A percentile compares a stretch with the other conserved stretches of the same genome.
These are phyloP conservation scores for Fusarium temperatum DNA, from an alignment of 2,329 filamentous ascomycete species.

Conservation along the genomic window DNA sequence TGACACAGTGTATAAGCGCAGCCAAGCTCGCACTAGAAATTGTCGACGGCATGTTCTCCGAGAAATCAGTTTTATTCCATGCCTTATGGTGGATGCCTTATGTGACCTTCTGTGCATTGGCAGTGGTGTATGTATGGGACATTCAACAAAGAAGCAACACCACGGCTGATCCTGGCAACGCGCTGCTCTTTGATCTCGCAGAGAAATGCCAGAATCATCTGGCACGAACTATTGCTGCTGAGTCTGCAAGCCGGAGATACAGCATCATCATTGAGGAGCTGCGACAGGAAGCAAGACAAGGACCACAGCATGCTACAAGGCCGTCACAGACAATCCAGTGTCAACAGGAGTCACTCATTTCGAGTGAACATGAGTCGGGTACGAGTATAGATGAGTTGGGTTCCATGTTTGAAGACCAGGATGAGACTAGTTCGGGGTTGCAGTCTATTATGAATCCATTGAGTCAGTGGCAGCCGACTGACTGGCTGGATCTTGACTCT, in stretches of 20 bases:
- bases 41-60: conserved; percentile 52
- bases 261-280: conserved; percentile 27
- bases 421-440: neutral
- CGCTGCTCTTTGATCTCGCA: conserved; percentile 34
- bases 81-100: conserved; percentile 64
- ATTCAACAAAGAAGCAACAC: conserved; percentile 35
- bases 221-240: conserved; percentile 1
- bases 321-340: neutral
- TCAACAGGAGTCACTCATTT: neutral
- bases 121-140: conserved; percentile 63
- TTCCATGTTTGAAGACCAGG: neutral
- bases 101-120: conserved; percentile 62
- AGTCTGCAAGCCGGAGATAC: conserved; percentile 17
- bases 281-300: conserved; percentile 1
- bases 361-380: neutral
- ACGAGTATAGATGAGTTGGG: conserved; percentile 6
- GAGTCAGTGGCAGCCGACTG: conserved; percentile 19
- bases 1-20: conserved; percentile 54
- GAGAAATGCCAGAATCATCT: conserved; percentile 28
- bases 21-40: conserved; percentile 49
- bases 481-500: conserved; percentile 23
- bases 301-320: conserved; percentile 3
- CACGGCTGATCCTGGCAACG: neutral
- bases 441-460: conserved; percentile 2
- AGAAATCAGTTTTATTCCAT: conserved; percentile 50